Conservation (phyloP, 257 asterid genomes). For the Salvia splendens region DNA sequence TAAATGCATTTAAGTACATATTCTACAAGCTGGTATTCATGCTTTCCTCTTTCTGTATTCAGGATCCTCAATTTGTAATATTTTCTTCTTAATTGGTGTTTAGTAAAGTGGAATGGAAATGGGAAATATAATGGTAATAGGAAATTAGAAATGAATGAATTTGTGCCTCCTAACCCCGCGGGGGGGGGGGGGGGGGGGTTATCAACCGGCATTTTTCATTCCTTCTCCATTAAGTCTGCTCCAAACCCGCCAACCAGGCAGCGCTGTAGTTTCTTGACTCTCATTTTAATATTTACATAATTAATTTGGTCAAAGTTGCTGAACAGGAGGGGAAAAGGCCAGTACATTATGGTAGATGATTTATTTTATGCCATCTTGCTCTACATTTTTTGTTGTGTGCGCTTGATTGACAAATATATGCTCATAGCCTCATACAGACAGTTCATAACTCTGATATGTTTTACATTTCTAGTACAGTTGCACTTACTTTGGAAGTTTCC, state of each 20-base stretch:
- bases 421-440: background rate
- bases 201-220: background rate
- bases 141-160: background rate
- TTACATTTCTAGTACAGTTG: too few relatives aligned
- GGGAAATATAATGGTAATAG: background rate
- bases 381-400: background rate
- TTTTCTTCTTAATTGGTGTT: too few relatives aligned
- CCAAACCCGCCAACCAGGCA: background rate
- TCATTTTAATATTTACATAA: background rate
- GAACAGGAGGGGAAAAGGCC: background rate
- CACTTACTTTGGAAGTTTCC: background rate
- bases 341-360: background rate
- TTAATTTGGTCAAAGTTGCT: background rate
- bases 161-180: background rate
- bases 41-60: background rate
- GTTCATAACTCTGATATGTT: background rate
- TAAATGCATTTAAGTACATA: constrained; percentile 22
- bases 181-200: background rate
- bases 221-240: background rate
- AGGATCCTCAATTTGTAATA: too few relatives aligned
- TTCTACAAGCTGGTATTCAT: background rate
- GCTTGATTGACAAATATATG: background rate
- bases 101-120: too few relatives aligned
- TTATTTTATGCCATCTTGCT: background rate
- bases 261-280: background rate